Base-by-base conservation (phyloP, 495 filamentous ascomycete species). In the Lasiosphaeria ovina region DNA sequence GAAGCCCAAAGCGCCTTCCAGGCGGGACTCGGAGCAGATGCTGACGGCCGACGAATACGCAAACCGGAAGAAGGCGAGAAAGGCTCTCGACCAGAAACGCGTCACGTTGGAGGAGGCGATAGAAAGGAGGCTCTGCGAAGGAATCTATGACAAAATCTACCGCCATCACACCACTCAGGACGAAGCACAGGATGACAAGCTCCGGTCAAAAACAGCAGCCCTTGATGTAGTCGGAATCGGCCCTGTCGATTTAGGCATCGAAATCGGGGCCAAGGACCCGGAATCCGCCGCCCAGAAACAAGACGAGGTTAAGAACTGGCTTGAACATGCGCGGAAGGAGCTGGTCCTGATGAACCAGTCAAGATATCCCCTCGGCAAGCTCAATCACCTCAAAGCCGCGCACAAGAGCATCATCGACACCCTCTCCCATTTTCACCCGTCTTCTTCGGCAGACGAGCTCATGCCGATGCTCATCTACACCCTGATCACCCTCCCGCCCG, bases 351-450 rank as follows among this genome's bases (percentile, higher is more conserved):
- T 98, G 93, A 89, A 92, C 67, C 84, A 93, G 51, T 87, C 90
- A 54, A 86, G 85, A 64, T 93, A 89, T 72, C 94, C 94, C 3
- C 76, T 96, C 4, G 94, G 92, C 11, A 99, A 99, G 75, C 85
- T 99, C 35, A 88, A 89, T 64, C 87, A 91, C 67, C 83, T 99
- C 55, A 93, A 92, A 56, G 83, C 87, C 6, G 88, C 91, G 0
- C 93, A 98, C 70, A 96, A 97, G 77, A 86, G 85, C 63, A 97
- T 99, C 53, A 94, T 99, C 47, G 93, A 97, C 75, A 89, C 90
- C 1, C 77, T 97, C 31, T 67, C 86, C 79, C 70, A 83, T 59
- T 85, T 85, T 56, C 89, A 92, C 51, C 91, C 95, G 11, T 92
- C 93, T 3, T 97, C 94, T 0, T 97, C 93, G 6, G 94, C 94